Percentiles rank a stretch among this genome's conserved stretches.
Conservation (phyloP, 2,329 filamentous ascomycete species). For the Hymenoscyphus occultus region DNA sequence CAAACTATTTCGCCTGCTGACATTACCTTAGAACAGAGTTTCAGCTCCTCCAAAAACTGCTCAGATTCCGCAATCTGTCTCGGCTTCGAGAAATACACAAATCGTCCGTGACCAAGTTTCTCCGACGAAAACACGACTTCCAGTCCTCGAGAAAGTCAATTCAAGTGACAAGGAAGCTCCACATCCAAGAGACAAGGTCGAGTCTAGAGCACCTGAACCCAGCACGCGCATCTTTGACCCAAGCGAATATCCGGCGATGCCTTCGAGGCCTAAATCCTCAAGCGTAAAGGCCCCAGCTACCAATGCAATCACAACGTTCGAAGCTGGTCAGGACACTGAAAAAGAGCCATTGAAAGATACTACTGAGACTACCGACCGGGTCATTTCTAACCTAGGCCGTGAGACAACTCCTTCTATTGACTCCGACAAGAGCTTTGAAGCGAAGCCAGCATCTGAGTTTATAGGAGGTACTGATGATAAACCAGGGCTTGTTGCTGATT, state of each 20-base stretch:
- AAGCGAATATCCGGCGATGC: conserved; percentile 12
- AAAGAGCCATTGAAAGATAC: not conserved
- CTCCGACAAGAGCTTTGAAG: not conserved
- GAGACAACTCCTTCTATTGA: not conserved
- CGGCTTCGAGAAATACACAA: not conserved
- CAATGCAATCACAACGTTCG: not conserved
- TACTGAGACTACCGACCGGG: not conserved
- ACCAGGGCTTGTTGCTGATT: not conserved
- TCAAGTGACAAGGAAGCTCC: not conserved
- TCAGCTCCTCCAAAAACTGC: not conserved
- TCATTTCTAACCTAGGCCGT: not conserved
- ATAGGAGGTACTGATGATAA: not conserved
- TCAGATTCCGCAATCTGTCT: not conserved
- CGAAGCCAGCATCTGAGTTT: not conserved
- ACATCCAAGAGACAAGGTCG: too few species aligned
- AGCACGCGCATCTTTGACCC: conserved; percentile 5
- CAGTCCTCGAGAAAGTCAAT: not conserved
- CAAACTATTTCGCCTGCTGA: not conserved
- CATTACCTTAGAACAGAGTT: not conserved
- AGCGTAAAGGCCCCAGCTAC: not conserved
- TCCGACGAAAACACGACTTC: not conserved
- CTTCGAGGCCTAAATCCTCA: not conserved
- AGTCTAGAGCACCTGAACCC: too few species aligned
- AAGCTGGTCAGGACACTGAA: not conserved
- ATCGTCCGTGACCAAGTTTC: not conserved